Evolutionary conservation across 129 eudicot genomes (phyloP).

Genomic region (Tagetes patula): DNA sequence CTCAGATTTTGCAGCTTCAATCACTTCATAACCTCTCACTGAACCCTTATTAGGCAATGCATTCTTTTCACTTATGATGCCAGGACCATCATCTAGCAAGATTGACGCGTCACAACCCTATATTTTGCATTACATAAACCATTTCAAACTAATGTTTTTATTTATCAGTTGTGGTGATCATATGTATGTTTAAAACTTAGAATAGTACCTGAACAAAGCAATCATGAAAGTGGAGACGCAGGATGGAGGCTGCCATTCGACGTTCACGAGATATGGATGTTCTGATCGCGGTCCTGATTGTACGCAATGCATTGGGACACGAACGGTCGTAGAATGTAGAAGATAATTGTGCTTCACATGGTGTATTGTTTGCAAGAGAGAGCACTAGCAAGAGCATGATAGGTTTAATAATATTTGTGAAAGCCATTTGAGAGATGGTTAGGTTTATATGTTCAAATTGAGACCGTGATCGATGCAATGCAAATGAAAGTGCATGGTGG

Average conservation of each 20-base stretch:
- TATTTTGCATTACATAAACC: background rate
- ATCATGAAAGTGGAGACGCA: conserved; percentile 38
- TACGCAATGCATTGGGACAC: conserved; percentile 29
- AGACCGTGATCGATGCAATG: background rate
- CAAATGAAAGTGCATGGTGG: background rate
- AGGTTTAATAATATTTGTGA: background rate
- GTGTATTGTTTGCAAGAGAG: conserved; percentile 17
- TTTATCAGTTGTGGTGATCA: background rate
- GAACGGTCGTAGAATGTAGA: conserved; percentile 31
- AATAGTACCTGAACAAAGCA: conserved; percentile 37
- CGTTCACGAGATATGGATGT: conserved; percentile 37
- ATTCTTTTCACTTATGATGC: conserved; percentile 17
- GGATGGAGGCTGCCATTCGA: conserved; percentile 40
- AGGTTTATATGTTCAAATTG: background rate
- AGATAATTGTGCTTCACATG: conserved; percentile 31
- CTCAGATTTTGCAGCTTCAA: conserved; percentile 44
- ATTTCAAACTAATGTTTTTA: background rate
- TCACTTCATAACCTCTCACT: conserved; percentile 47
- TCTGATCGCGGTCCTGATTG: conserved; percentile 35
- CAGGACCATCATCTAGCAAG: conserved; percentile 42
- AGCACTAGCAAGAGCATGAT: conserved; percentile 21
- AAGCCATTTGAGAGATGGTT: conserved; percentile 21
- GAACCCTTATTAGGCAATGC: conserved; percentile 42
- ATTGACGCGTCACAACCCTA: conserved; percentile 78
- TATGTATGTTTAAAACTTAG: background rate